Conservation (phyloP, 352 stramenopile species). For the Globisporangium spinosum region DNA sequence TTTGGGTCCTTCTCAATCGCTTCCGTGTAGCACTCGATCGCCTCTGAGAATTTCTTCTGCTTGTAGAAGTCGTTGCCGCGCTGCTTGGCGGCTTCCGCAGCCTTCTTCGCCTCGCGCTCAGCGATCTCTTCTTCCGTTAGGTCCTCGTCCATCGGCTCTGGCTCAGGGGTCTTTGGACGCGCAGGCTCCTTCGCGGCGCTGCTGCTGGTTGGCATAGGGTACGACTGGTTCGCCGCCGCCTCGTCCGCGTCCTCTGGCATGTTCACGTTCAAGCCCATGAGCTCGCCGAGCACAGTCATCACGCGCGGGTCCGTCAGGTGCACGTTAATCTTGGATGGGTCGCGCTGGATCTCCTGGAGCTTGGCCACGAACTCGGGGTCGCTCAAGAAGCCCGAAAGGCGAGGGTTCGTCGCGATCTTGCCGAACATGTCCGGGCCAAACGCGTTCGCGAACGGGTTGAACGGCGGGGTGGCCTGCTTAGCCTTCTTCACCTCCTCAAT, state of each 20-base stretch:
- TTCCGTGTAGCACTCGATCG: conserved; percentile 94
- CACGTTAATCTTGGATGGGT: conserved; percentile 73
- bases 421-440: conserved; percentile 97
- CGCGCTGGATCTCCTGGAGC: conserved; percentile 70
- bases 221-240: conserved; percentile 24
- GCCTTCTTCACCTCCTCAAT: conserved; percentile 93
- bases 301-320: conserved; percentile 82
- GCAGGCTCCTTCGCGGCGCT: conserved; percentile 29
- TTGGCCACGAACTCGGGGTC: conserved; percentile 90
- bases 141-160: conserved; percentile 81
- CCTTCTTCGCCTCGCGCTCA: conserved; percentile 52
- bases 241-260: conserved; percentile 59
- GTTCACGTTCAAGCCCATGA: conserved; percentile 81
- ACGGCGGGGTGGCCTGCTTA: conserved; percentile 50
- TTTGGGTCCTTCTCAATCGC: conserved; percentile 93
- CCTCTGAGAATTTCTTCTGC: conserved; percentile 93
- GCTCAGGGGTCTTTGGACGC: conserved; percentile 32
- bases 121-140: conserved; percentile 83
- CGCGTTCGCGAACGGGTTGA: conserved; percentile 86
- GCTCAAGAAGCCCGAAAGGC: conserved; percentile 83
- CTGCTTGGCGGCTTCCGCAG: conserved; percentile 91
- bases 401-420: conserved; percentile 88
- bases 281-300: conserved; percentile 84
- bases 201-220: conserved; percentile 19
- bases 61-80: conserved; percentile 98